phyloP scores from a whole-genome alignment of 148 eudicot genomes.

The Camellia lanceoleosa region DNA sequence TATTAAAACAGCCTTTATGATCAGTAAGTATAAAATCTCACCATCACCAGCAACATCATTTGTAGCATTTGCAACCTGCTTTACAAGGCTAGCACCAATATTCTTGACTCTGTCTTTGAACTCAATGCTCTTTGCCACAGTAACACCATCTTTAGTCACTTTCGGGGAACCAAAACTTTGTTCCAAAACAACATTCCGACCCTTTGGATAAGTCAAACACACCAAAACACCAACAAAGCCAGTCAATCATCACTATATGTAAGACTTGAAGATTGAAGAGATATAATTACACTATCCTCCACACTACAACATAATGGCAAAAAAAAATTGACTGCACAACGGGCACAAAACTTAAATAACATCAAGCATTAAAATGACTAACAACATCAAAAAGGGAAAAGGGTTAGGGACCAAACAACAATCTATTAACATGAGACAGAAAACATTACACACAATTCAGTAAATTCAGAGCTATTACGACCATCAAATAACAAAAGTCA shows the following conservation, averaged over 20 bases:
- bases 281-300: neutral
- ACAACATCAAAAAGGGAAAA: neutral
- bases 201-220: slow-evolving; percentile 24
- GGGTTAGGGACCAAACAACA: neutral
- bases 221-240: neutral
- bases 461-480: neutral
- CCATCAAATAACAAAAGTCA: neutral
- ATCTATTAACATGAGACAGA: neutral
- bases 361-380: neutral
- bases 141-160: slow-evolving; percentile 78
- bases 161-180: slow-evolving; percentile 73
- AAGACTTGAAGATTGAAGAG: neutral
- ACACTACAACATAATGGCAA: neutral
- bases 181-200: slow-evolving; percentile 65
- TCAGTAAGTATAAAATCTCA: slow-evolving; percentile 15
- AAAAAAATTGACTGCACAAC: neutral
- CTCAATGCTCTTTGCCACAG: slow-evolving; percentile 71
- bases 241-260: neutral
- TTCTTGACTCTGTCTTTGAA: slow-evolving; percentile 57
- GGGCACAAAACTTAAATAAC: neutral
- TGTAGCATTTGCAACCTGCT: slow-evolving; percentile 72
- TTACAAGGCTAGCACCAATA: slow-evolving; percentile 72
- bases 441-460: neutral
- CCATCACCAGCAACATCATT: slow-evolving; percentile 84
- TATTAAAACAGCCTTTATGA: neutral